Base-by-base conservation (phyloP, 805 yeast species). In the Nakazawaea ambrosiae region DNA sequence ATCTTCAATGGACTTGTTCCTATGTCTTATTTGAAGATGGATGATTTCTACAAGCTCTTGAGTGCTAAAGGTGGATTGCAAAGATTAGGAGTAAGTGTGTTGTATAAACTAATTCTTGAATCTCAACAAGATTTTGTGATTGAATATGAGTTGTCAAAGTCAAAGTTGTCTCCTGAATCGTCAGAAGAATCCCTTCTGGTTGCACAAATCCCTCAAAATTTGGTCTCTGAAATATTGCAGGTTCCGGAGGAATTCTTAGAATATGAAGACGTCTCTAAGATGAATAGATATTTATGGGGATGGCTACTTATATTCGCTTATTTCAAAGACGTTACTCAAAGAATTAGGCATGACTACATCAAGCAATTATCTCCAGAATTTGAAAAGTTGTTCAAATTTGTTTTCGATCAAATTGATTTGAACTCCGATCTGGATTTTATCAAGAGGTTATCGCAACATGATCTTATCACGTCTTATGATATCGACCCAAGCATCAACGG, bases 231-330 rank as follows among this genome's bases (percentile, higher is more conserved):
- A 22, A 46, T 72, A 5, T 36, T 45, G 5, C 46, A 53, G 2
- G 49, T 58, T 20, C 53, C 60, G 4, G 49, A 53, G 25, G 70
- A 65, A 18, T 65, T 63, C 39, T 43, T 66, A 20, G 73, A 60
- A 19, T 46, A 49, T 38, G 69, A 67, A 29, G 61, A 63, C 19
- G 61, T 58, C 17, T 41, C 47, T 20, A 53, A 51, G 3, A 52
- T 66, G 31, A 50, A 67, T 20, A 61, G 54, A 16, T 81, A 72
- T 50, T 46, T 81, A 24, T 80, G 84, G 79, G 61, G 75, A 39
- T 88, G 95, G 94, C 61, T 59, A 43, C 60, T 85, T 37, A 55
- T 83, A 0, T 66, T 83, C 44, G 61, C 60, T 20, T 77, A 77
- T 54, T 82, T 87, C 51, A 66, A 70, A 36, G 75, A 77, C 41